Base-by-base conservation (phyloP, 2,329 filamentous ascomycete genomes). In the Thermoascus crustaceus region DNA sequence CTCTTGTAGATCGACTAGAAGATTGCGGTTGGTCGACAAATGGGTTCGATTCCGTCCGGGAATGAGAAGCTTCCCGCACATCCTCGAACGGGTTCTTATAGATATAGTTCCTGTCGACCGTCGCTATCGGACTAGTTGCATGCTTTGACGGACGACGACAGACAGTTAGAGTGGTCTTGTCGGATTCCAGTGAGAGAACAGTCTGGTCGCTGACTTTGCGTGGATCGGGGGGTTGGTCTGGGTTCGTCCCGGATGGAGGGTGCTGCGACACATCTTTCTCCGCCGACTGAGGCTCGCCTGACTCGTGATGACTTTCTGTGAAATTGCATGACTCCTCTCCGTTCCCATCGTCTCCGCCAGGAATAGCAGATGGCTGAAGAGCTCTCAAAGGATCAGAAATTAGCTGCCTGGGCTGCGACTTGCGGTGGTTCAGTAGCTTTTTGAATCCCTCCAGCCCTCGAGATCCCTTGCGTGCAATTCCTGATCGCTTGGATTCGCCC, bases 191-290 rank as follows among this genome's bases (percentile, higher is more conserved):
- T 8, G 60, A 62, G 11, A 47, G 33, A 0, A 48, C 40, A 1
- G 50, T 58, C 30, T 55, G 50, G 27, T 52, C 50, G 39, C 60
- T 63, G 22, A 52, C 46, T 26, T 55, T 55, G 8, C 59, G 54
- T 7, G 39, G 23, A 16, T 51, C 43, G n/a, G 23, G 11, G 1
- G 13, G 14, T n/a, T 40, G 32, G 16, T 32, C 35, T 6, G 35
- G n/a, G 18, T 29, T 37, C 25, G 5, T 11, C 5, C 19, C 17
- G 7, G n/a, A n/a, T n/a, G n/a, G n/a, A n/a, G 10, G 4, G 1
- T 5, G 9, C 13, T 29, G 14, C 17, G 10, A 19, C 7, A n/a
- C 30, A 8, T 14, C 13, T 4, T 20, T 14, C 17, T n/a, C 30
- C 10, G 17, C 11, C 18, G n/a, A 9, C 13, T 14, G 14, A 7